Conservation (phyloP, 352 stramenopile genomes). For the Phytophthora citricola region DNA sequence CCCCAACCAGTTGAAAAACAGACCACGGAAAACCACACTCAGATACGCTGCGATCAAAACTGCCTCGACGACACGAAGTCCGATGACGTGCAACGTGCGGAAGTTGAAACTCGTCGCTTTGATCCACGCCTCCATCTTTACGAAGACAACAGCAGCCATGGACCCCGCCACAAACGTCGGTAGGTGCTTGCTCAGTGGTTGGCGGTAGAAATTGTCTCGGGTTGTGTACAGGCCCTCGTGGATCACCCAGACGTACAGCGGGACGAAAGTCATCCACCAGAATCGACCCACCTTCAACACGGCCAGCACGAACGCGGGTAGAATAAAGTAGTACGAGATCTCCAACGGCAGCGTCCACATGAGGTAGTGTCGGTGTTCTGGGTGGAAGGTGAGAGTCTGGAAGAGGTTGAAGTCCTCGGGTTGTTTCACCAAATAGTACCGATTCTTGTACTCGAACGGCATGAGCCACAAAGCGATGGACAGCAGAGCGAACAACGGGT, state of each 20-base stretch:
- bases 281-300: constrained; percentile 10
- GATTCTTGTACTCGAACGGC: constrained; percentile 10
- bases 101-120: constrained; percentile 8
- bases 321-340: constrained; percentile 26
- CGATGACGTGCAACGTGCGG: background rate
- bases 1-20: constrained; percentile 16
- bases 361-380: constrained; percentile 12
- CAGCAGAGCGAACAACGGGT: constrained; percentile 13
- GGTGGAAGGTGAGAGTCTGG: constrained; percentile 13
- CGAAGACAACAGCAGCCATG: constrained; percentile 12
- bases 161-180: constrained; percentile 20
- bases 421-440: constrained; percentile 9
- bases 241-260: constrained; percentile 17
- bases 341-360: constrained; percentile 23
- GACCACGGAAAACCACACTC: constrained; percentile 9
- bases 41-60: constrained; percentile 9
- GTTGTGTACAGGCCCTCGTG: constrained; percentile 12
- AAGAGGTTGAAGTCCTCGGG: constrained; percentile 13
- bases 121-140: constrained; percentile 8
- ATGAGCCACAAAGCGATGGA: constrained; percentile 13
- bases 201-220: constrained; percentile 11
- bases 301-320: constrained; percentile 11
- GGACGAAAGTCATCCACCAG: constrained; percentile 12
- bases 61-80: background rate
- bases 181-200: constrained; percentile 10